These are phyloP conservation scores for Colletotrichum sp. DNA, from an alignment of 2,329 filamentous ascomycete genomes.

Conservation along the genomic window DNA sequence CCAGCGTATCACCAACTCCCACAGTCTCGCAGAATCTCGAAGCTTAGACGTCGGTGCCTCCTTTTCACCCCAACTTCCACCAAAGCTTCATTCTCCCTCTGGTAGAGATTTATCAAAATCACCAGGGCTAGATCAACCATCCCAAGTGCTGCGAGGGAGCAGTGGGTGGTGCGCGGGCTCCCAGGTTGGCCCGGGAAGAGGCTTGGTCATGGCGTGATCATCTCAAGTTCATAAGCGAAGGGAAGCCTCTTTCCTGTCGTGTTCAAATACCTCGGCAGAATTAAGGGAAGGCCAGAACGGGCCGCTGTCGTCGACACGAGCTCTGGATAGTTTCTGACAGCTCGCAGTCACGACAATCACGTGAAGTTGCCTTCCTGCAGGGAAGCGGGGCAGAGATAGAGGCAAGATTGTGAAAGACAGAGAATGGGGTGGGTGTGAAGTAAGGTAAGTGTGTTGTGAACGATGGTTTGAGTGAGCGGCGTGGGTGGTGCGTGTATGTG, in stretches of 20 bases:
- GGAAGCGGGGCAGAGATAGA: neutral
- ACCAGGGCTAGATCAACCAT: neutral
- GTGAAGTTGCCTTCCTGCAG: neutral
- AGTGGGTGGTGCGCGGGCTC: neutral
- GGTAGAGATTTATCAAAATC: neutral
- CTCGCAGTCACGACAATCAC: neutral
- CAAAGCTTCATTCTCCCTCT: neutral
- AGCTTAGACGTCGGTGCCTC: neutral
- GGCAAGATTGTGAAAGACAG: neutral
- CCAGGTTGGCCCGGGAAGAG: neutral
- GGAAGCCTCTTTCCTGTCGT: neutral
- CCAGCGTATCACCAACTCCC: neutral
- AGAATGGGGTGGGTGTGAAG: neutral
- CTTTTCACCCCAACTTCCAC: neutral
- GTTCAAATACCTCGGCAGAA: neutral
- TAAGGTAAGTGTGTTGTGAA: neutral
- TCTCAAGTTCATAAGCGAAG: neutral
- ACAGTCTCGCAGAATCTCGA: neutral
- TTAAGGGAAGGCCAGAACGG: neutral
- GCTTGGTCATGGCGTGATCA: constrained; percentile 5
- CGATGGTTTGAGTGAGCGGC: neutral
- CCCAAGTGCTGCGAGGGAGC: neutral
- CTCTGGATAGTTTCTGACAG: neutral
- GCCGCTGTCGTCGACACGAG: neutral
- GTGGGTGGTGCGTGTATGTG: neutral